phyloP scores from a whole-genome alignment of 345 rosid species.

The Citrus australasica region DNA sequence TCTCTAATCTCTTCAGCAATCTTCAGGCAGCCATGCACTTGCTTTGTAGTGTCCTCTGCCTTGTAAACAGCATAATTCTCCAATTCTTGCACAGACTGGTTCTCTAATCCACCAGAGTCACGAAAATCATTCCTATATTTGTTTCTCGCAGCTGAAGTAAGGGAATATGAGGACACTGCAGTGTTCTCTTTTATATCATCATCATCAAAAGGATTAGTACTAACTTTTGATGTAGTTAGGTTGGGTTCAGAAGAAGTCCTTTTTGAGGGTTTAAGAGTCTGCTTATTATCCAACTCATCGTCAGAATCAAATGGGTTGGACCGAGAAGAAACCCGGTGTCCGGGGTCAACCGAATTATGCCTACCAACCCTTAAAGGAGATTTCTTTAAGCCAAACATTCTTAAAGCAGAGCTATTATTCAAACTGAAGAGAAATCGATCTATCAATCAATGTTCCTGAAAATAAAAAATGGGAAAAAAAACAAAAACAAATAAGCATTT shows the following conservation, averaged over 20 bases:
- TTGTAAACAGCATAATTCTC: constrained; percentile 81
- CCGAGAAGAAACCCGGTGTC: constrained; percentile 29
- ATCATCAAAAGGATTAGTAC: constrained; percentile 60
- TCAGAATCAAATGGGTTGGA: constrained; percentile 87
- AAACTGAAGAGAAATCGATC: constrained; percentile 20
- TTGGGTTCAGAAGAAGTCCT: constrained; percentile 60
- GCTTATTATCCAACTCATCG: constrained; percentile 51
- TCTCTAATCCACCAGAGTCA: constrained; percentile 81
- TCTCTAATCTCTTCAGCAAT: constrained; percentile 90
- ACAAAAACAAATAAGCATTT: constrained; percentile 14
- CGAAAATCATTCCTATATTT: constrained; percentile 78
- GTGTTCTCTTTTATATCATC: constrained; percentile 25
- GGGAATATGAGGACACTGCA: constrained; percentile 38
- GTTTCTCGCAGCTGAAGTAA: constrained; percentile 34
- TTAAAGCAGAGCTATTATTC: constrained; percentile 9
- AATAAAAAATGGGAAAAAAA: too few relatives aligned
- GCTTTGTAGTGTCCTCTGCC: constrained; percentile 89
- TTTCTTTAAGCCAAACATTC: constrained; percentile 67
- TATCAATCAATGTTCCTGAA: constrained; percentile 22
- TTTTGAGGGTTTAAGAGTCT: constrained; percentile 44
- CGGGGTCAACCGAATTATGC: constrained; percentile 52
- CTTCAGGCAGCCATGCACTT: constrained; percentile 76
- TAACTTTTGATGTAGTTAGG: constrained; percentile 25
- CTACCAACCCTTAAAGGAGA: constrained; percentile 57
- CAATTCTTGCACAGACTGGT: constrained; percentile 85